Percentiles rank a stretch among this genome's conserved stretches.
phyloP scores from a whole-genome alignment of 306 rosid species.

The Pyrus communis region DNA sequence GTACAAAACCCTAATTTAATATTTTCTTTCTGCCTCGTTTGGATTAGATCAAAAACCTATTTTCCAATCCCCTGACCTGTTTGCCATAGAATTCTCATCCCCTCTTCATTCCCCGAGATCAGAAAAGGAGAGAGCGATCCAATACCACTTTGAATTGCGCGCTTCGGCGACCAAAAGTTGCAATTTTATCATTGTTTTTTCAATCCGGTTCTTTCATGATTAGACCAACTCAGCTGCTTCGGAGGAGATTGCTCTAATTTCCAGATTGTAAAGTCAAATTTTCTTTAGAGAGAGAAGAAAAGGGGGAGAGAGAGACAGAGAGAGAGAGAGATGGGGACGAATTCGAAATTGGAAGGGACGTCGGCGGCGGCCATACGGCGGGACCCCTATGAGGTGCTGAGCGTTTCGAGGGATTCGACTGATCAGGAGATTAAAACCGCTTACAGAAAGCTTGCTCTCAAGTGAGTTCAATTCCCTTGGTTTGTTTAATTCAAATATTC shows the following conservation, averaged over 20 bases:
- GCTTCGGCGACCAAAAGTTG: conserved; percentile 1
- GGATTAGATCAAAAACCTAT: conserved; percentile 28
- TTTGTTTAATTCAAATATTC: background rate
- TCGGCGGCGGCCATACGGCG: conserved; percentile 71
- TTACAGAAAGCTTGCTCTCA: conserved; percentile 91
- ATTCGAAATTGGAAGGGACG: conserved; percentile 78
- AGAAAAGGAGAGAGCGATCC: conserved; percentile 33
- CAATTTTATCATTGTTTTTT: background rate
- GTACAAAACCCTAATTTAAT: conserved; percentile 29
- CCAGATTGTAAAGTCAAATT: background rate
- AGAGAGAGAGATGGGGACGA: conserved; percentile 32
- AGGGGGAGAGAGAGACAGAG: conserved; percentile 21
- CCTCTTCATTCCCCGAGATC: conserved; percentile 23
- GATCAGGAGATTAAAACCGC: conserved; percentile 96
- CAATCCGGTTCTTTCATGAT: conserved; percentile 14
- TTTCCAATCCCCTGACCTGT: conserved; percentile 1
- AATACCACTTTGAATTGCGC: conserved; percentile 41
- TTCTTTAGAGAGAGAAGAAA: background rate
- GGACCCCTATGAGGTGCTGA: conserved; percentile 91
- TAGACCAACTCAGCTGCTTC: conserved; percentile 16
- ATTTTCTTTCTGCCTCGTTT: background rate
- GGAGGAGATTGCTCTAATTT: conserved; percentile 6
- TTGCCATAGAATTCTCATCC: background rate
- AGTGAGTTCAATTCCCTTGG: conserved; percentile 32
- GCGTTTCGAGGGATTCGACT: conserved; percentile 59